Base-by-base conservation (phyloP, 2,329 filamentous ascomycete genomes). In the Exophiala sp. region DNA sequence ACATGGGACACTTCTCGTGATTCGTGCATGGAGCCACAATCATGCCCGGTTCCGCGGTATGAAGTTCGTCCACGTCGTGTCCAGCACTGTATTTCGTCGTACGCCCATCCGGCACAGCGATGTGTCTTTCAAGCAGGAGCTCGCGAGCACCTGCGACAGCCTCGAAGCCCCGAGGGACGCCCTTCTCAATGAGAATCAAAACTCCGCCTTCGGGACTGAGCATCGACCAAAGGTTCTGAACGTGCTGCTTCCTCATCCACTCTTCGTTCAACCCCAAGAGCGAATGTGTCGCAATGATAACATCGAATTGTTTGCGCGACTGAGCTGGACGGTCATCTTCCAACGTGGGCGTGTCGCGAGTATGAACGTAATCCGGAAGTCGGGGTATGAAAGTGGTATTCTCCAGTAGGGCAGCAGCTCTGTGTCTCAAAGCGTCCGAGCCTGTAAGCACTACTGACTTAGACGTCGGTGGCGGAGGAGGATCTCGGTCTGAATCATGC, bases 311-410 rank as follows among this genome's bases (percentile, higher is more conserved):
- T 71, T 97, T 96, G 56, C 87, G 81, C 2, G 79, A 76, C 14
- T 79, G 78, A 29, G 74, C 70, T 7, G 66, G 61, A 43, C 72
- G 63, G 16, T 79, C 76, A 16, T 82, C 81, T 52, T 89, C 82
- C 4, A 89, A 68, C 34, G 80, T 75, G 4, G 73, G 78, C 53
- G 76, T 75, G 14, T 82, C 78, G 8, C 79, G 76, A 45, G 82
- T 81, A 54, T 85, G 86, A 21, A 90, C 71, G 60, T 92, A 91
- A 65, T 97, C 90, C 0, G 94, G 94, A n/a, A 97, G 75, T 3
- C 91, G 85, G 6, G 92, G 91, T 6, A 99, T 78, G 66, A 99
- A 96, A 0, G 88, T 95, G 0, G 94, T 97, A 68, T 96, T 87
- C 35, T 95, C 81, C 10, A 99, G 75, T 59, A 97, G 81, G 14